Base-by-base conservation (phyloP, 805 yeast species). In the Starmerella khaoyaiensis region DNA sequence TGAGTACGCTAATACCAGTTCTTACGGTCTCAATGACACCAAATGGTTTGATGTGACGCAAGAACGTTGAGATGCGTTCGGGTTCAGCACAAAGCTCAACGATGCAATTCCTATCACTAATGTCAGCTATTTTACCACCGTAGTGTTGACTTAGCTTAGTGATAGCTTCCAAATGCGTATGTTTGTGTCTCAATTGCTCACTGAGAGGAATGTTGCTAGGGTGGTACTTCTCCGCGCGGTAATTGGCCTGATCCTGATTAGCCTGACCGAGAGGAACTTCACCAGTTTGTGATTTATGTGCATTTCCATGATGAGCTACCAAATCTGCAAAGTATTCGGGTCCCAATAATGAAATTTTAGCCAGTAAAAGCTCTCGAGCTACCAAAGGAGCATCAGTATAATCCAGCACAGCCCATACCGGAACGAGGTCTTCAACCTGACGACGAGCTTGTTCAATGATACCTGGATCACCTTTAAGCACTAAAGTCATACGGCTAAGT, bases 291-390 rank as follows among this genome's bases (percentile, higher is more conserved):
- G 54, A 39, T 64, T 52, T 49, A 33, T 56, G 57, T 22, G 57
- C 58, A 31, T 61, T 62, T 40, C 63, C 67, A 61, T 87, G 97
- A 49, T 83, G 87, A 30, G 86, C 81, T 50, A 87, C 72, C 49
- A 90, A 70, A 53, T 87, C 96, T 59, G 86, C 93, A 64, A 90
- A 90, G 66, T 86, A 90, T 64, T 90, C 98, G n/a, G 96, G 94
- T 28, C 98, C 98, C 52, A 90, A 67, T 44, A 90, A 67, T 6
- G 96, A 84, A 33, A 90, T 78, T 66, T 95, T 76, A 23, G 94
- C 94, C 54, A 90, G 67, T 40, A 90, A 67, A 53, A 90, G 69
- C 65, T 90, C 98, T 60, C 98, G 74, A 59, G 76, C 74, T 58
- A 90, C 82, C 52, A 84, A 81, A 55, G 87, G 82, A 19, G 94